These are phyloP conservation scores for Lactarius quietus DNA, from an alignment of 768 basidiomycete species.

Conservation along the genomic window DNA sequence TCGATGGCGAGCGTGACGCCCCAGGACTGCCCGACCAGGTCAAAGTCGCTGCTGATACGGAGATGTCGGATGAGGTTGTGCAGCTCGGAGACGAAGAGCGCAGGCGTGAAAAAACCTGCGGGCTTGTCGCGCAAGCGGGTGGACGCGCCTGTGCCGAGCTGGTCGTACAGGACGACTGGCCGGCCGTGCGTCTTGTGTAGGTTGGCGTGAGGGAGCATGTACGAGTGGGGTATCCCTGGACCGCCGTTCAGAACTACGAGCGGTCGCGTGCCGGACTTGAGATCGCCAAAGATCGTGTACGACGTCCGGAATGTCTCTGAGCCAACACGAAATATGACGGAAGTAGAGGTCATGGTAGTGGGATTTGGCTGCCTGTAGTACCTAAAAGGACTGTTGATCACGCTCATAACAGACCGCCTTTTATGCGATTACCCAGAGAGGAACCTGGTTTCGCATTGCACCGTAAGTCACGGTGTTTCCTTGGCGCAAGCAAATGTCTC, in stretches of 20 bases:
- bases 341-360: not conserved
- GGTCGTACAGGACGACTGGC: slow-evolving; percentile 33
- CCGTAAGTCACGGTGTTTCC: not conserved
- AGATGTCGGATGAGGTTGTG: slow-evolving; percentile 41
- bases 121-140: slow-evolving; percentile 50
- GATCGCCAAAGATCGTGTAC: slow-evolving; percentile 9
- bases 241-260: slow-evolving; percentile 9
- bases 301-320: slow-evolving; percentile 9
- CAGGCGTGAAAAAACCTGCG: slow-evolving; percentile 45
- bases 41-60: slow-evolving; percentile 42
- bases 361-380: not conserved
- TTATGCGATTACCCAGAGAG: not conserved
- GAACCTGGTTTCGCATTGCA: too few species aligned
- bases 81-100: slow-evolving; percentile 52
- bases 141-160: slow-evolving; percentile 51
- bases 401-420: not conserved
- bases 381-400: not conserved
- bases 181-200: not conserved
- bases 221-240: not conserved
- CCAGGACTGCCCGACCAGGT: slow-evolving; percentile 42
- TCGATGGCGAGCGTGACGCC: slow-evolving; percentile 44
- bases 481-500: not conserved
- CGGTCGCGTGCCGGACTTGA: slow-evolving; percentile 4
- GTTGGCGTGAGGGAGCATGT: slow-evolving; percentile 14
- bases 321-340: too few species aligned